Conservation (phyloP, 164 flowering plant species). For the Sextonia rubra region DNA sequence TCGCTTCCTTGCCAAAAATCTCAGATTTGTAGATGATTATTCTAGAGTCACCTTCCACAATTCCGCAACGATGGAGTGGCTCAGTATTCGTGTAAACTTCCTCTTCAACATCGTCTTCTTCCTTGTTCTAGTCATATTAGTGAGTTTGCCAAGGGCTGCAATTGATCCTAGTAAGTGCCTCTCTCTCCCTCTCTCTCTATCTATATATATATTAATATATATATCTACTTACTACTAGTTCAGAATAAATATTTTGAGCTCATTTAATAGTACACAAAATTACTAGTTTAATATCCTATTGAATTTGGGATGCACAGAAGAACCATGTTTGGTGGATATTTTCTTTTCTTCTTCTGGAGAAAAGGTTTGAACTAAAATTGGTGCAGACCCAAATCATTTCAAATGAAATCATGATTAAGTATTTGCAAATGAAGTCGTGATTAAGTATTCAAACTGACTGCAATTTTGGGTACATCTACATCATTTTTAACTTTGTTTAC, state of each 20-base stretch:
- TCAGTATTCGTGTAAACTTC: slow-evolving; percentile 64
- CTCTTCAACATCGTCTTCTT: slow-evolving; percentile 77
- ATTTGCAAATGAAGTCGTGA: too few species aligned
- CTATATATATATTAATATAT: not conserved
- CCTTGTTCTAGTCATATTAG: slow-evolving; percentile 65
- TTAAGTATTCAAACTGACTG: not conserved
- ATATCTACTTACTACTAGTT: not conserved
- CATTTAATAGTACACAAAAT: not conserved
- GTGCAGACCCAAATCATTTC: not conserved
- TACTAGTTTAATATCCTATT: too few species aligned
- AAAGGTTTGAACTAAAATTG: too few species aligned
- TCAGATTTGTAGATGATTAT: slow-evolving; percentile 54
- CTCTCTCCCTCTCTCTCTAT: slow-evolving; percentile 3
- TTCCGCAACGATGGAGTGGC: slow-evolving; percentile 80
- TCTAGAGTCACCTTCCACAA: slow-evolving; percentile 69
- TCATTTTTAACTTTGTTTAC: not conserved
- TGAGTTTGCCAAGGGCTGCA: slow-evolving; percentile 59
- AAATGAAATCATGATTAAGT: too few species aligned
- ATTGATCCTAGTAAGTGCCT: slow-evolving; percentile 67
- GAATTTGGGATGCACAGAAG: too few species aligned
- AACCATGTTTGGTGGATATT: too few species aligned
- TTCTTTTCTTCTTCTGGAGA: too few species aligned
- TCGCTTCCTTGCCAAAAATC: slow-evolving; percentile 40
- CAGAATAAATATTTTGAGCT: not conserved
- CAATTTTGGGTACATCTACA: not conserved